Percentiles rank a stretch among this genome's conserved stretches.
phyloP scores from a whole-genome alignment of 2,329 filamentous ascomycete species.

The Akanthomyces uredinophilus region DNA sequence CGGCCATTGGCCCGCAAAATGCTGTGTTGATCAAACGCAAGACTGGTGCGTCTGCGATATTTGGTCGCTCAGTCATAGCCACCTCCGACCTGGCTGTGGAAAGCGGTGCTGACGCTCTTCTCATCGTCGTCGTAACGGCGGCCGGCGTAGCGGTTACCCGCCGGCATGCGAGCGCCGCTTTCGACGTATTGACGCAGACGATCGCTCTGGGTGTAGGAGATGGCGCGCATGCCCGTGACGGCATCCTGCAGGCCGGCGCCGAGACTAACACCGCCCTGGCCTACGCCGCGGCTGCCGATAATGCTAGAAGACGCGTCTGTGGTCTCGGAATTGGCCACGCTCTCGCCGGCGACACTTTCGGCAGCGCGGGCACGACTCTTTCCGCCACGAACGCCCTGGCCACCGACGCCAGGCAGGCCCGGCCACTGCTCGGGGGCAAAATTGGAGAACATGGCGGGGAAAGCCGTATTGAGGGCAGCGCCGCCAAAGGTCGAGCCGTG shows the following conservation, averaged over 20 bases:
- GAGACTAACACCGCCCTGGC: constrained; percentile 84
- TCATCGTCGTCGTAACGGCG: constrained; percentile 84
- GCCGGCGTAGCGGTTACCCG: constrained; percentile 63
- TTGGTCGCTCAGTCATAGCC: constrained; percentile 44
- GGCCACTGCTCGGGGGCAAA: constrained; percentile 90
- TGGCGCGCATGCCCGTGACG: constrained; percentile 59
- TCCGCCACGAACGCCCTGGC: constrained; percentile 55
- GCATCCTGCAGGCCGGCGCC: constrained; percentile 71
- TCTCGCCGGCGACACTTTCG: constrained; percentile 84
- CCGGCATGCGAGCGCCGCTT: constrained; percentile 65
- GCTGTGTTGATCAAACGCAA: background rate
- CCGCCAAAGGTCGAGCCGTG: constrained; percentile 88
- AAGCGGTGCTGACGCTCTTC: constrained; percentile 92
- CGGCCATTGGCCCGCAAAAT: background rate
- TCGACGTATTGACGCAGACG: constrained; percentile 93
- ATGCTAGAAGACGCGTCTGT: constrained; percentile 79
- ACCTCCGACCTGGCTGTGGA: constrained; percentile 85
- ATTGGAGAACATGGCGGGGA: constrained; percentile 91
- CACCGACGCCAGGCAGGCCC: constrained; percentile 61
- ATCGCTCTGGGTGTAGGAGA: constrained; percentile 60
- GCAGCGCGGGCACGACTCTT: constrained; percentile 63
- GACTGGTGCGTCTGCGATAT: background rate
- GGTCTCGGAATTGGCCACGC: constrained; percentile 83
- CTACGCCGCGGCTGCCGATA: constrained; percentile 67
- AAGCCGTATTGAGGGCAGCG: constrained; percentile 66